Percentiles rank a stretch among this genome's conserved stretches.
These are phyloP conservation scores for Poa pratensis DNA, from an alignment of 176 grass and related monocot genomes.

Conservation along the genomic window DNA sequence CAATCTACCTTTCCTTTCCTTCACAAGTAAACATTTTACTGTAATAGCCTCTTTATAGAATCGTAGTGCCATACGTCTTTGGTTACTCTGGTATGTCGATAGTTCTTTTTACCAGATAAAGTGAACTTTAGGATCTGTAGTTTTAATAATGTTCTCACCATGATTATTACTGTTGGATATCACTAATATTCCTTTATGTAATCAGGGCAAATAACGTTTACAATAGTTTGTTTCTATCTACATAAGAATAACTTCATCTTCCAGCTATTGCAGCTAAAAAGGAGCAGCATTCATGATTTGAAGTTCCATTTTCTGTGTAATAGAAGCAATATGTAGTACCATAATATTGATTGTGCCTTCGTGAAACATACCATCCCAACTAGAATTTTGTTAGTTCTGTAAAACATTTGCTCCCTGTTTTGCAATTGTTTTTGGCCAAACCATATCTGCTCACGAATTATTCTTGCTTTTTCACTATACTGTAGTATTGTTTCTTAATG, in stretches of 20 bases:
- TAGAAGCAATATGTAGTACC: slow-evolving; percentile 18
- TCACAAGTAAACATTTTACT: not conserved
- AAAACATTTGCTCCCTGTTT: not conserved
- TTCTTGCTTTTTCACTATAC: not conserved
- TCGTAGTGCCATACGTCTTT: not conserved
- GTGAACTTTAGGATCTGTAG: not conserved
- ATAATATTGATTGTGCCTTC: not conserved
- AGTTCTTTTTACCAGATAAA: slow-evolving; percentile 25
- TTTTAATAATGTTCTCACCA: slow-evolving; percentile 5
- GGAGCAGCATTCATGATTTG: not conserved
- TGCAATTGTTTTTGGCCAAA: not conserved
- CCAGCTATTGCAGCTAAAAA: slow-evolving; percentile 6
- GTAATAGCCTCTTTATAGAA: not conserved
- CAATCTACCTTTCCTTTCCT: not conserved
- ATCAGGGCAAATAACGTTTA: not conserved
- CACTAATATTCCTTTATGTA: not conserved
- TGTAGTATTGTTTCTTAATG: slow-evolving; percentile 1
- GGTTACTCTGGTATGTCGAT: not conserved
- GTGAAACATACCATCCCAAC: not conserved
- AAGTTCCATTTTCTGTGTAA: not conserved
- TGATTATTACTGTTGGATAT: not conserved
- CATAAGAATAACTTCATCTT: slow-evolving; percentile 1
- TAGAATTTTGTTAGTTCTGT: slow-evolving; percentile 6
- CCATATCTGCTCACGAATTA: not conserved
- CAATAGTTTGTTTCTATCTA: not conserved